Percentiles rank a stretch among this genome's conserved stretches.
Evolutionary conservation across 768 basidiomycete species (phyloP).

Genomic region (Tephrocybe sp.): DNA sequence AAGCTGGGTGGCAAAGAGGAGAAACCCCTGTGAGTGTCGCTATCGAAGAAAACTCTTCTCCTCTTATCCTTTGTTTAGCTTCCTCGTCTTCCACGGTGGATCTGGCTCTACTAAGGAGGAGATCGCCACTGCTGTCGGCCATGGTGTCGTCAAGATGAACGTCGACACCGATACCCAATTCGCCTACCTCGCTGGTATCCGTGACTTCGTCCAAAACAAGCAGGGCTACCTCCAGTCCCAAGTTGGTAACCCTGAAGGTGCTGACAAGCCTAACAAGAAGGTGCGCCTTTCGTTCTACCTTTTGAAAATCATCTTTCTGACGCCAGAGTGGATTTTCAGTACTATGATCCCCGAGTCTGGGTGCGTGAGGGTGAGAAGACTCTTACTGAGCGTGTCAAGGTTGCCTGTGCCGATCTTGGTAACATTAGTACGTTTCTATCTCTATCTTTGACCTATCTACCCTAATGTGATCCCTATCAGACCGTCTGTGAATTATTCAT

Average conservation of each 20-base stretch:
- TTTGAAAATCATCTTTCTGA: neutral
- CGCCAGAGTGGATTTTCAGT: conserved; percentile 38
- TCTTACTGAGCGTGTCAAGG: conserved; percentile 80
- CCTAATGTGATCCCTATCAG: too few relatives aligned
- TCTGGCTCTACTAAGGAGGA: conserved; percentile 97
- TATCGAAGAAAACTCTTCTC: neutral
- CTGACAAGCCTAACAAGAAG: conserved; percentile 99
- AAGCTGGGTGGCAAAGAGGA: conserved; percentile 60
- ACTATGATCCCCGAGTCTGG: conserved; percentile 97
- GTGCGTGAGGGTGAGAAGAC: conserved; percentile 99
- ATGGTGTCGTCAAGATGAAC: conserved; percentile 99
- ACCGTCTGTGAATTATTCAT: too few relatives aligned
- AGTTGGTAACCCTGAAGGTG: conserved; percentile 95
- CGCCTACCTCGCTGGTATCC: conserved; percentile 85
- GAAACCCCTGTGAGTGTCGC: conserved; percentile 74
- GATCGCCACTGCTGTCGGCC: conserved; percentile 84
- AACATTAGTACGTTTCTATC: conserved; percentile 36
- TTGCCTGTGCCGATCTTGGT: conserved; percentile 87
- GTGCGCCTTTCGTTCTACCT: conserved; percentile 27
- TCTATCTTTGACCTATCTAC: too few relatives aligned
- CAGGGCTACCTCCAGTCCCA: conserved; percentile 85
- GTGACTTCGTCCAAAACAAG: conserved; percentile 86
- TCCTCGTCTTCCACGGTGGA: conserved; percentile 99
- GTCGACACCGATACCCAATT: conserved; percentile 95
- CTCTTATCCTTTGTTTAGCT: conserved; percentile 42